These are phyloP conservation scores for Aureobasidium sp. DNA, from an alignment of 2,329 filamentous ascomycete species.

Conservation along the genomic window DNA sequence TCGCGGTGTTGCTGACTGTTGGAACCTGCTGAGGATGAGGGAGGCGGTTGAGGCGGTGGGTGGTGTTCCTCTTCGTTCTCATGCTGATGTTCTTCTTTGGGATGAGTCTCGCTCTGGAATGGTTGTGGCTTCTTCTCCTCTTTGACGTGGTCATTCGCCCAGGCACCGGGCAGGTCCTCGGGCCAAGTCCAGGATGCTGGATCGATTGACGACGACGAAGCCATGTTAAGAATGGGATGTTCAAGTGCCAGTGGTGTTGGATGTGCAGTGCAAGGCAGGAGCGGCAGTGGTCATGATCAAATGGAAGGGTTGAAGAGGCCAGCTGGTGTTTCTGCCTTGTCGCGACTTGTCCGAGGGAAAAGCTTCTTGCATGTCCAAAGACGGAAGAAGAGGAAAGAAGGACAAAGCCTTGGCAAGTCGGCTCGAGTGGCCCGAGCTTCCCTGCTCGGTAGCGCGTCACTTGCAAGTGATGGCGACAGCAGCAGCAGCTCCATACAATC, in stretches of 20 bases:
- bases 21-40: background rate
- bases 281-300: constrained; percentile 4
- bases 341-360: background rate
- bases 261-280: background rate
- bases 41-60: background rate
- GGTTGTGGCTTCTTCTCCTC: background rate
- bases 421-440: background rate
- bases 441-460: constrained; percentile 5
- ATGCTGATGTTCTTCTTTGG: constrained; percentile 15
- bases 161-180: constrained; percentile 34
- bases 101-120: background rate
- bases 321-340: constrained; percentile 5
- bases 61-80: background rate
- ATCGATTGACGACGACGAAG: constrained; percentile 33
- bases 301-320: constrained; percentile 3
- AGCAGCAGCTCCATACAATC: background rate
- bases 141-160: constrained; percentile 12
- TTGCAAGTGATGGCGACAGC: background rate
- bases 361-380: background rate
- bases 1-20: background rate
- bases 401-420: background rate
- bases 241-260: background rate
- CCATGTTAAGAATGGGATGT: constrained; percentile 26
- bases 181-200: constrained; percentile 38
- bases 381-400: background rate